Evolutionary conservation across 768 basidiomycete species (phyloP).

Genomic region (Coprinellus aureogranulatus): DNA sequence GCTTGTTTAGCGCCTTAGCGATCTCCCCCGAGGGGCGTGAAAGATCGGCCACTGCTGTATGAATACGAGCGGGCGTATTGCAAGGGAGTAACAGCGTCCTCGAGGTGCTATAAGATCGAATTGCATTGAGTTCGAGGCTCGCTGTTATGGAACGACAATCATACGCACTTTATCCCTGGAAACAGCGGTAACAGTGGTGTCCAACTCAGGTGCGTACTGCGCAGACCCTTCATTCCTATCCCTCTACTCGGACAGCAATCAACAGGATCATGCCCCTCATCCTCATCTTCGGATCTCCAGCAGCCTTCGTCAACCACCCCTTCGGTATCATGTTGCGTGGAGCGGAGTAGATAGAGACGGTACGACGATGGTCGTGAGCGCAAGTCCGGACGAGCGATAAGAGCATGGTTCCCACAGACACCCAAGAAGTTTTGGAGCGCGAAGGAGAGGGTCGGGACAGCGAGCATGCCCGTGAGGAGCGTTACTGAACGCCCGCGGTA

Average conservation of each 20-base stretch:
- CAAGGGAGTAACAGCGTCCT: slow-evolving; percentile 20
- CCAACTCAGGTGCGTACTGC: slow-evolving; percentile 23
- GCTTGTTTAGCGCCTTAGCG: slow-evolving; percentile 13
- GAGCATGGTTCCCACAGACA: slow-evolving; percentile 19
- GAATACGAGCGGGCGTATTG: slow-evolving; percentile 20
- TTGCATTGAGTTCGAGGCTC: not conserved
- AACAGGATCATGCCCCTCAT: slow-evolving; percentile 23
- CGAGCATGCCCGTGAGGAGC: not conserved
- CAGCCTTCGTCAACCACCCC: not conserved
- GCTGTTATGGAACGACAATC: not conserved
- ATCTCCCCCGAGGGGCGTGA: slow-evolving; percentile 17
- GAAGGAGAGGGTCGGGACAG: slow-evolving; percentile 21
- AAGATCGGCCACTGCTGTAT: slow-evolving; percentile 23
- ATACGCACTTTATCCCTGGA: slow-evolving; percentile 21
- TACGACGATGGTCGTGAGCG: slow-evolving; percentile 21
- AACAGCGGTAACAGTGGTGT: slow-evolving; percentile 26
- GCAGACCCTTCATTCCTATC: slow-evolving; percentile 27
- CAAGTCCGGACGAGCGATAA: slow-evolving; percentile 14
- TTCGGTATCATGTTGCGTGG: slow-evolving; percentile 11
- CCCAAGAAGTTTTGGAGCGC: slow-evolving; percentile 26
- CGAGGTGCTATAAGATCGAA: slow-evolving; percentile 11
- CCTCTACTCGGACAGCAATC: slow-evolving; percentile 21
- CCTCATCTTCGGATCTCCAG: not conserved
- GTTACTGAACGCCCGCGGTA: not conserved
- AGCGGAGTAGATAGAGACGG: slow-evolving; percentile 18